Percentiles rank a stretch among this genome's conserved stretches.
Conservation (phyloP, 371 early-diverging fungal species). For the Mortierella sp. region DNA sequence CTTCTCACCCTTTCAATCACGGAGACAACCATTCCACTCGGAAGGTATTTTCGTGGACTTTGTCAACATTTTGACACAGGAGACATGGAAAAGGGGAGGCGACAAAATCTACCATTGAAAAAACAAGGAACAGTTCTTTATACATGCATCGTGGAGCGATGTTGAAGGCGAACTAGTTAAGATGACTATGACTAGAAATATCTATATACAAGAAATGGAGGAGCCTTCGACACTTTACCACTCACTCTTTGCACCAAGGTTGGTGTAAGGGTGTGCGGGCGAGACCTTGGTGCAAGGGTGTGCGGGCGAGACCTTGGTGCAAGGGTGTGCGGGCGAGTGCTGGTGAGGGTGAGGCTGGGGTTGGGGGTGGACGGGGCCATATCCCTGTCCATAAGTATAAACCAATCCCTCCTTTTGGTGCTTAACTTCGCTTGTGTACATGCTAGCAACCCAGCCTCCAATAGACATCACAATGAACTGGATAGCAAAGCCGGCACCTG, state of each 20-base stretch:
- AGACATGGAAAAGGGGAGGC: neutral
- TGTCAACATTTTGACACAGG: neutral
- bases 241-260: neutral
- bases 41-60: neutral
- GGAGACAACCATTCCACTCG: conserved; percentile 8
- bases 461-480: conserved; percentile 30
- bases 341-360: conserved; percentile 9
- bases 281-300: no score
- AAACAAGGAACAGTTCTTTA: no score
- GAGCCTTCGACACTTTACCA: neutral
- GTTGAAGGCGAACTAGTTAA: no score
- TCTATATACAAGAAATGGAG: neutral
- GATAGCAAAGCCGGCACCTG: conserved; percentile 13
- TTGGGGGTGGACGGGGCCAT: conserved; percentile 21
- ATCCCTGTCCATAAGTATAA: conserved; percentile 26
- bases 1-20: neutral
- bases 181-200: no score
- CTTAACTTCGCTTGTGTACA: conserved; percentile 43
- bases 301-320: conserved; percentile 22
- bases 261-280: no score
- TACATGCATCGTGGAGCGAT: no score
- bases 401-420: conserved; percentile 21
- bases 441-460: conserved; percentile 46
- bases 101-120: neutral
- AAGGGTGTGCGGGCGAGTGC: conserved; percentile 26